Evolutionary conservation across 768 basidiomycete genomes (phyloP).

Genomic region (Chalciporus piperatus): DNA sequence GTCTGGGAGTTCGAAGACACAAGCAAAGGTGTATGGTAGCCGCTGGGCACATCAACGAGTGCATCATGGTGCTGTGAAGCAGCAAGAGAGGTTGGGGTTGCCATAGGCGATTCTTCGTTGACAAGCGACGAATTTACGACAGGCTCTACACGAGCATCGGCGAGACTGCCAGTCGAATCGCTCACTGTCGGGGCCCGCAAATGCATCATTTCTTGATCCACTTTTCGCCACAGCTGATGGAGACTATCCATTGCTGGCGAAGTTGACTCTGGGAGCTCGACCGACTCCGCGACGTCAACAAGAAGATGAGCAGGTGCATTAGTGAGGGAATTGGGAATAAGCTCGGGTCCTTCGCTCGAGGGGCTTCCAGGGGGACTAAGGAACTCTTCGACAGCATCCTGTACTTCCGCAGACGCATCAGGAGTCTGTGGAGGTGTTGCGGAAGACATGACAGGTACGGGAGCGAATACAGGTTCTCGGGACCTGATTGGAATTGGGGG

Average conservation of each 20-base stretch:
- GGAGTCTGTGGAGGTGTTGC: background rate
- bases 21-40: constrained; percentile 21
- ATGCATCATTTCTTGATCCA: constrained; percentile 37
- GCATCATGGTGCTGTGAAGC: constrained; percentile 13
- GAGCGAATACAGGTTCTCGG: background rate
- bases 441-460: background rate
- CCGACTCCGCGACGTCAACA: constrained; percentile 6
- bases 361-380: constrained; percentile 24
- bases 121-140: constrained; percentile 25
- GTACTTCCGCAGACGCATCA: background rate
- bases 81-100: constrained; percentile 22
- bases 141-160: background rate
- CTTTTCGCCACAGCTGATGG: constrained; percentile 34
- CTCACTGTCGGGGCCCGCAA: constrained; percentile 11
- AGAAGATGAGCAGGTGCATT: constrained; percentile 5
- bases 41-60: constrained; percentile 33
- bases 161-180: background rate
- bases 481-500: background rate
- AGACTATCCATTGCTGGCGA: constrained; percentile 16
- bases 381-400: constrained; percentile 18
- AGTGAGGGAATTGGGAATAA: background rate
- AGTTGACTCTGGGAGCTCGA: constrained; percentile 8
- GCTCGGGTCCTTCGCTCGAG: background rate
- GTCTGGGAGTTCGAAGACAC: constrained; percentile 2
- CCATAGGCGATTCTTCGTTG: constrained; percentile 28